phyloP scores from a whole-genome alignment of 495 filamentous ascomycete genomes.

The Neurospora africana region DNA sequence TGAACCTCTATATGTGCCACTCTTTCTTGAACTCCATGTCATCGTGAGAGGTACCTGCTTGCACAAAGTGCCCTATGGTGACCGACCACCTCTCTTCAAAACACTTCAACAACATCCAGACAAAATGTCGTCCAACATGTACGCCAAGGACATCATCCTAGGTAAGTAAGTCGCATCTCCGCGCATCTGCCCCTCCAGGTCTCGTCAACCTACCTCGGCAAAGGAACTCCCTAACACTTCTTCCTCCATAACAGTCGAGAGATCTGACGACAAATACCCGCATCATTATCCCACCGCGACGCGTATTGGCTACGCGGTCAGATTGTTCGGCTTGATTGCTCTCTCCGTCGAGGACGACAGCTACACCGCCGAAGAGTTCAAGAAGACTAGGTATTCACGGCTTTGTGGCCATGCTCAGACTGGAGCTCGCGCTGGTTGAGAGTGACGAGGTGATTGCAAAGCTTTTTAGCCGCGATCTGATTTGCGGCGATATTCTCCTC shows the following conservation, averaged over 20 bases:
- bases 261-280: background rate
- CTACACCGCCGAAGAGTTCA: background rate
- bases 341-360: background rate
- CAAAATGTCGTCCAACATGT: background rate
- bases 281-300: background rate
- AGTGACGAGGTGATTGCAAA: background rate
- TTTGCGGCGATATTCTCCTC: background rate
- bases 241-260: background rate
- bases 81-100: background rate
- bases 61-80: too few species aligned
- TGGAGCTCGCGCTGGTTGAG: background rate
- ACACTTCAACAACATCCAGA: background rate
- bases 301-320: background rate
- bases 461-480: background rate
- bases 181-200: background rate
- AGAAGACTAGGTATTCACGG: background rate
- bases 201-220: background rate
- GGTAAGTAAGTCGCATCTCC: background rate
- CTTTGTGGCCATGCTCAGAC: background rate
- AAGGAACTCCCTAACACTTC: background rate
- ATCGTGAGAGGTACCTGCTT: too few species aligned
- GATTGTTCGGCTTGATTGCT: background rate
- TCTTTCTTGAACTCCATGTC: too few species aligned
- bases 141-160: background rate
- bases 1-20: too few species aligned